These are phyloP conservation scores for Zygoascus biomembranicola DNA, from an alignment of 805 yeast species.

Conservation along the genomic window DNA sequence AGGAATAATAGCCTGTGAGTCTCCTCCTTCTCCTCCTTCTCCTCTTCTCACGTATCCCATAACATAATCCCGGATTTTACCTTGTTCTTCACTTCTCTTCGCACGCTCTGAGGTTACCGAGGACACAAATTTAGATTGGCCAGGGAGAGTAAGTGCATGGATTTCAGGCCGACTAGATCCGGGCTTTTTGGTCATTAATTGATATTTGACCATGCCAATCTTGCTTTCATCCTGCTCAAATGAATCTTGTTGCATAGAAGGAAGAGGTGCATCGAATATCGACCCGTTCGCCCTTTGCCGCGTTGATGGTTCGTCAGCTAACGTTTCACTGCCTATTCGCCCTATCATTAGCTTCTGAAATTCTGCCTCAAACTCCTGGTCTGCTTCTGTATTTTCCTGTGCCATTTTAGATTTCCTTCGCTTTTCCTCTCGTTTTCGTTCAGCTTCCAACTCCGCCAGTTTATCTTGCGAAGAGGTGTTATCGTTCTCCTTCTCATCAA, in stretches of 20 bases:
- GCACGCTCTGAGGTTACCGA: constrained; percentile 44
- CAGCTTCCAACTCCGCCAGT: not conserved
- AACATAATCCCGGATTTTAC: constrained; percentile 32
- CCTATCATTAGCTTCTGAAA: constrained; percentile 46
- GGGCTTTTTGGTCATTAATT: constrained; percentile 42
- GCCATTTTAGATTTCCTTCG: not conserved
- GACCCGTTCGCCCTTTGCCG: constrained; percentile 2
- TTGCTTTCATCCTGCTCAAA: constrained; percentile 4
- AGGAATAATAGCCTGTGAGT: not conserved
- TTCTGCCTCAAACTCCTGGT: constrained; percentile 49
- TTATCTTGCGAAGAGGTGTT: not conserved
- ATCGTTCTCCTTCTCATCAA: not conserved
- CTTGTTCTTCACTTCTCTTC: constrained; percentile 44
- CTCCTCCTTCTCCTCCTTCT: not conserved
- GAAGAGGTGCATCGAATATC: constrained; percentile 25
- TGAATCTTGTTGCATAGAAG: constrained; percentile 6
- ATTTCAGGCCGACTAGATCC: not conserved
- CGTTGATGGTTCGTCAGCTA: constrained; percentile 21
- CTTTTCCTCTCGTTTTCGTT: not conserved
- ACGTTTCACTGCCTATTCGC: constrained; percentile 34
- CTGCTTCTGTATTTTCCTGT: constrained; percentile 38
- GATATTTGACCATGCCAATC: constrained; percentile 14
- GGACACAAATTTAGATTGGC: constrained; percentile 45
- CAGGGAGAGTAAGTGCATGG: constrained; percentile 38
- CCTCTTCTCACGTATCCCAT: constrained; percentile 8